Evolutionary conservation across 2,329 filamentous ascomycete genomes (phyloP).

Genomic region (Apiospora hydei): DNA sequence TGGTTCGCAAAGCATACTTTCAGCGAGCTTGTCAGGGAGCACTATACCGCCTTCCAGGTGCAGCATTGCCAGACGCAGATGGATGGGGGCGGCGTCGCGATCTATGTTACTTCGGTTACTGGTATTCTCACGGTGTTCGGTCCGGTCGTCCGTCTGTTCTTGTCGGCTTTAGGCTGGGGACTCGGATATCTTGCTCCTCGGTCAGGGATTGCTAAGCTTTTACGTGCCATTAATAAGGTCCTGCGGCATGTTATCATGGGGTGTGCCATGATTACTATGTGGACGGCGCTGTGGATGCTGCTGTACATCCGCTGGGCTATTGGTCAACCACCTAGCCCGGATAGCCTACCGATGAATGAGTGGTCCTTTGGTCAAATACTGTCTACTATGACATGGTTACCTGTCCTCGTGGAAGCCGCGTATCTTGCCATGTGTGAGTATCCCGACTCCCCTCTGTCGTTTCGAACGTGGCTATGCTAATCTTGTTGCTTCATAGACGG

Average conservation of each 20-base stretch:
- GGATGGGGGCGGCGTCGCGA: background rate
- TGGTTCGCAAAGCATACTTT: background rate
- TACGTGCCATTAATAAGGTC: background rate
- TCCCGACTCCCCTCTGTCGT: background rate
- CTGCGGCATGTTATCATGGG: background rate
- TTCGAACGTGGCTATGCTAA: background rate
- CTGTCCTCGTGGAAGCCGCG: background rate
- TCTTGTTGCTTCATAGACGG: background rate
- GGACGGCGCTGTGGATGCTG: conserved; percentile 5
- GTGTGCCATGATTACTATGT: background rate
- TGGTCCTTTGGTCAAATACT: conserved; percentile 7
- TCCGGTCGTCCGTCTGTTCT: background rate
- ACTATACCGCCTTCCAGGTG: background rate
- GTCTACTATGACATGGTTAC: background rate
- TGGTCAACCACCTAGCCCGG: background rate
- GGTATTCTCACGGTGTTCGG: background rate
- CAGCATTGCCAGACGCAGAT: background rate
- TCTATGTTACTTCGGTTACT: background rate
- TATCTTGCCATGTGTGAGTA: conserved; percentile 5
- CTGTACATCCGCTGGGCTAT: background rate
- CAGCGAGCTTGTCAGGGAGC: background rate
- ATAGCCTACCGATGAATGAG: background rate
- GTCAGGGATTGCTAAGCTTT: background rate
- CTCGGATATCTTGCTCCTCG: background rate
- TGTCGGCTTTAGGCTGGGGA: background rate